Conservation (phyloP, 225 moss, liverwort and hornwort species). For the Thuidium tamariscinum region DNA sequence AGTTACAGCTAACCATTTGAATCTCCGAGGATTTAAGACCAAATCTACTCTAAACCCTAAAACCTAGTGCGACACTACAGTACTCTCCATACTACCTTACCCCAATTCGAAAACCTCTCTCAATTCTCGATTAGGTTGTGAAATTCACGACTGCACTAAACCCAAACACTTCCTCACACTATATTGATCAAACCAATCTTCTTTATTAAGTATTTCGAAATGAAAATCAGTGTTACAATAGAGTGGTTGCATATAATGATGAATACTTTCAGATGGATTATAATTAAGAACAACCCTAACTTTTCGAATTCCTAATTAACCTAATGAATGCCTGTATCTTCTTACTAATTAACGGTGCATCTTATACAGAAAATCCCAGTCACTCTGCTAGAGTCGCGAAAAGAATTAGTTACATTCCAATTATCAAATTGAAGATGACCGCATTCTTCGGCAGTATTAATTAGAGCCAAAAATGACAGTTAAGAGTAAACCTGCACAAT, state of each 20-base stretch:
- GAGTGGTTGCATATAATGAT: background rate
- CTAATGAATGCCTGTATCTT: background rate
- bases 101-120: background rate
- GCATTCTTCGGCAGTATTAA: constrained; percentile 39
- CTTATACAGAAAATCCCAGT: background rate
- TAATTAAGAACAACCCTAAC: background rate
- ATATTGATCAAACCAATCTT: background rate
- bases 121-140: background rate
- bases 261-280: background rate
- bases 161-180: background rate
- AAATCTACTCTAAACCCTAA: no score
- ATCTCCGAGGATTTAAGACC: no score
- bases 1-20: no score
- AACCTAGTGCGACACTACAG: no score
- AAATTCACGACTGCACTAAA: background rate
- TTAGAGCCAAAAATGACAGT: constrained; percentile 47
- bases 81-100: background rate
- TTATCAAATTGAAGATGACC: constrained; percentile 49
- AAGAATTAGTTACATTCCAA: constrained; percentile 36
- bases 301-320: background rate
- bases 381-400: background rate
- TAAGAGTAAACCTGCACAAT: constrained; percentile 51
- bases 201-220: background rate
- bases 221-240: background rate
- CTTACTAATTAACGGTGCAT: background rate